Evolutionary conservation across 345 rosid genomes (phyloP), one percentile per base, ranked within the genome.

Genomic region (Chamaenerion angustifolium): DNA sequence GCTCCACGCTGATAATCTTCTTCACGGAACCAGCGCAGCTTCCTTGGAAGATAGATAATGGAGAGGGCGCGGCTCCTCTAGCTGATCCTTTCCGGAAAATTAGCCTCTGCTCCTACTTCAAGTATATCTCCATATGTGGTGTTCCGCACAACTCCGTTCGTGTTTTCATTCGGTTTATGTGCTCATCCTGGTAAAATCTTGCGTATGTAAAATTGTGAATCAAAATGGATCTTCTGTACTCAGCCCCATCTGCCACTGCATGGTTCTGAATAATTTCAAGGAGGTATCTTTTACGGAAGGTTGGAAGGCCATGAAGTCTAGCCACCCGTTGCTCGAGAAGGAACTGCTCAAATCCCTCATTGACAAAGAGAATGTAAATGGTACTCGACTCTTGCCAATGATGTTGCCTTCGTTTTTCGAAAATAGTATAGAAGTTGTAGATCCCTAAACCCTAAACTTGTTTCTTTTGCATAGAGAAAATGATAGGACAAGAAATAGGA

Each of bases 41-140:
- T n/a, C n/a, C n/a, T n/a, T n/a, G 86, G 64, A 84, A 95, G 23
- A 90, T 81, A 70, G 76, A 88, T 41, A 78, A 54, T 14, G 80
- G 70, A 1, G 64, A 19, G 43, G 27, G 23, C 41, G 21, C 56
- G 4, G 68, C 66, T 10, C 56, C 61, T 16, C 48, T 76, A 6
- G 40, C 12, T 21, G 60, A 63, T 42, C 88, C 78, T 3, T 57
- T 75, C n/a, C 74, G 75, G 60, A 90, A 81, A 63, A 86, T 92
- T 59, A 81, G 87, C 45, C 87, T 83, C 59, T 86, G 95, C 57
- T 90, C 98, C 48, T 90, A 79, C 60, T n/a, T n/a, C n/a, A n/a
- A n/a, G 64, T 61, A 77, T 35, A 71, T 86, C 61, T 62, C 88
- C 0, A 70, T 86, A 31, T 70, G 42, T 1, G 98, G 98, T n/a